Base-by-base conservation (phyloP, 208 protist species). In the Wallacemonas sp. region DNA sequence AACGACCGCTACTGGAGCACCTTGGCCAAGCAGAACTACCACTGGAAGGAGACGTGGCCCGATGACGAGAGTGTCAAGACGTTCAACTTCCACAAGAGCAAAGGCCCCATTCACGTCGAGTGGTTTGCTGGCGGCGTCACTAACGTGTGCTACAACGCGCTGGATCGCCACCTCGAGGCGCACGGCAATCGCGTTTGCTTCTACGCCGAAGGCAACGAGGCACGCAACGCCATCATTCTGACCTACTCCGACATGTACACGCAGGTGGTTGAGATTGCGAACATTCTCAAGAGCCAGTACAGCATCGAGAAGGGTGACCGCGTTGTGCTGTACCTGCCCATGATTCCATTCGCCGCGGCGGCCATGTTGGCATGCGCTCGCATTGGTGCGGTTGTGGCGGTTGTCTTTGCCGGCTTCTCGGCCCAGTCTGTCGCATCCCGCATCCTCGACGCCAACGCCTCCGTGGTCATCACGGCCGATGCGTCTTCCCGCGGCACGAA, bases 301-400 rank as follows among this genome's bases (percentile, higher is more conserved):
- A 65, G 72, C 31, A 78, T 96, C 22, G 83, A 84, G 63, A 84
- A 83, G 70, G 86, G 74, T 30, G 74, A 94, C 56, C 85, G 86
- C 31, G 98, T 99, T 1, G 81, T 82, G 11, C 82, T 99, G 17
- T 99, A 99, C 80, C 77, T 99, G 45, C 98, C 98, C 22, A 98
- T 98, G 88, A 90, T 98, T 22, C 86, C 95, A 14, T 94, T 98
- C 46, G 76, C 89, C 22, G 76, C 77, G 17, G 72, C 91, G 17
- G 80, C 87, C 15, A 99, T 99, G 96, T 87, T 99, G 8, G 98
- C 98, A 15, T 99, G 95, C 62, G 97, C 98, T n/a, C 90, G 98
- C 34, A 98, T 99, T 47, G 98, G 98, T 49, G 91, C 91, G 12
- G 77, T 97, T 1, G 68, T 70, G 9, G 84, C 70, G 28, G 91